phyloP scores from a whole-genome alignment of 2,329 filamentous ascomycete genomes.

The Apiospora rasikravindrae region DNA sequence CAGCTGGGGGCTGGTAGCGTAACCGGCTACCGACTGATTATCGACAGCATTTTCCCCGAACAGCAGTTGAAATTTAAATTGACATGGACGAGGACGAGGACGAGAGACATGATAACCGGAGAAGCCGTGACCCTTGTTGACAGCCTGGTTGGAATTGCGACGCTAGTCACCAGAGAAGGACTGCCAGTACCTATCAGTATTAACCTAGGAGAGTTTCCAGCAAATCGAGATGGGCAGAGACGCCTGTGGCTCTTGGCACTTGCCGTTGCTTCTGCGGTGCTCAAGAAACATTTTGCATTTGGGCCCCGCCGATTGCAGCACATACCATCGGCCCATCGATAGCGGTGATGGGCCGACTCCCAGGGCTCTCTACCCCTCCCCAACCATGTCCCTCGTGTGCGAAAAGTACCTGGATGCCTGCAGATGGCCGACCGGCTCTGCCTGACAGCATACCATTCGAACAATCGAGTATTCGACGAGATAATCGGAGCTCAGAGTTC shows the following conservation, averaged over 20 bases:
- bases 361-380: conserved; percentile 2
- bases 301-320: not conserved
- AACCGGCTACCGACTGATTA: not conserved
- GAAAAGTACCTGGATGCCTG: not conserved
- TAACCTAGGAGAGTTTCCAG: not conserved
- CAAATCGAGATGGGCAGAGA: not conserved
- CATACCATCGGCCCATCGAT: not conserved
- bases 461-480: not conserved
- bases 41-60: no score
- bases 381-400: not conserved
- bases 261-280: not conserved
- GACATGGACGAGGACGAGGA: no score
- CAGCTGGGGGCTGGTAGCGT: not conserved
- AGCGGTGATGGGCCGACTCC: not conserved
- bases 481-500: not conserved
- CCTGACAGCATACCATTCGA: not conserved
- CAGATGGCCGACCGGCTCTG: not conserved
- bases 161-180: no score
- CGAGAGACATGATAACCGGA: not conserved
- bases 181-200: not conserved
- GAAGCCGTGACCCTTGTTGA: not conserved
- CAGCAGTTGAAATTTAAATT: no score
- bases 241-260: not conserved
- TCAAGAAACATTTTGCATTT: not conserved
- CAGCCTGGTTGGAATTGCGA: not conserved